A percentile compares a stretch with the other conserved stretches of the same genome.
Evolutionary conservation across 768 basidiomycete species (phyloP).

Genomic region (Auriscalpium vulgare): DNA sequence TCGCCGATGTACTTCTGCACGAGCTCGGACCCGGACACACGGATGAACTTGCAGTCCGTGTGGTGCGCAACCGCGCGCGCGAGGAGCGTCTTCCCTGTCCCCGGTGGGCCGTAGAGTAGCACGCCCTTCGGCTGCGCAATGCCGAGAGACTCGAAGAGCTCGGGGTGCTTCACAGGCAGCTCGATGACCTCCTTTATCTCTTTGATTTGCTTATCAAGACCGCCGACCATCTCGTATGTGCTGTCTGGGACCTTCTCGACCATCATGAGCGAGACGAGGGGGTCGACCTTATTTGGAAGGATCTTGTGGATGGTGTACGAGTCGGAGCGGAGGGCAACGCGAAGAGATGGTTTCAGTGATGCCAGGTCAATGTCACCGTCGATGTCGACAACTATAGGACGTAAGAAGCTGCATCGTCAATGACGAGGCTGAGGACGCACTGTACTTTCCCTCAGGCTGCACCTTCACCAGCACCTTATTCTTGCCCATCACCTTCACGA

Average conservation of each 20-base stretch:
- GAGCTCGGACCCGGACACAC: slow-evolving; percentile 88
- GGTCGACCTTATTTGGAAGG: slow-evolving; percentile 95
- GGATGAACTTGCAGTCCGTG: slow-evolving; percentile 96
- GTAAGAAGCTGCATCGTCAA: not conserved
- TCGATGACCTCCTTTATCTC: slow-evolving; percentile 99
- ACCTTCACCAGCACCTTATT: slow-evolving; percentile 98
- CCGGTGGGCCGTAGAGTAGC: slow-evolving; percentile 90
- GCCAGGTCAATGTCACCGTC: slow-evolving; percentile 80
- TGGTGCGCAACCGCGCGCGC: slow-evolving; percentile 96
- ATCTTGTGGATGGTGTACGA: slow-evolving; percentile 96
- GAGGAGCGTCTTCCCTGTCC: slow-evolving; percentile 92
- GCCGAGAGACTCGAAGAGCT: slow-evolving; percentile 91
- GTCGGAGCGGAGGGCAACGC: slow-evolving; percentile 93
- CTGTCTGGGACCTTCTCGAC: slow-evolving; percentile 99
- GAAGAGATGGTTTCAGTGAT: slow-evolving; percentile 74
- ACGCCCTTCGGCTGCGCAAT: slow-evolving; percentile 98
- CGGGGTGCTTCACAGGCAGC: slow-evolving; percentile 90
- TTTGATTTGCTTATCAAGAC: slow-evolving; percentile 95
- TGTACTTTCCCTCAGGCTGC: slow-evolving; percentile 98
- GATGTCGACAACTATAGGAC: slow-evolving; percentile 76
- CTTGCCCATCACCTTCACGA: slow-evolving; percentile 99
- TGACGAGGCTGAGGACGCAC: slow-evolving; percentile 40
- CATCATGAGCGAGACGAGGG: slow-evolving; percentile 99
- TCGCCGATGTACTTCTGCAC: slow-evolving; percentile 99
- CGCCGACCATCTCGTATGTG: slow-evolving; percentile 99